Base-by-base conservation (phyloP, 164 flowering plant species). In the Platanus orientalis region DNA sequence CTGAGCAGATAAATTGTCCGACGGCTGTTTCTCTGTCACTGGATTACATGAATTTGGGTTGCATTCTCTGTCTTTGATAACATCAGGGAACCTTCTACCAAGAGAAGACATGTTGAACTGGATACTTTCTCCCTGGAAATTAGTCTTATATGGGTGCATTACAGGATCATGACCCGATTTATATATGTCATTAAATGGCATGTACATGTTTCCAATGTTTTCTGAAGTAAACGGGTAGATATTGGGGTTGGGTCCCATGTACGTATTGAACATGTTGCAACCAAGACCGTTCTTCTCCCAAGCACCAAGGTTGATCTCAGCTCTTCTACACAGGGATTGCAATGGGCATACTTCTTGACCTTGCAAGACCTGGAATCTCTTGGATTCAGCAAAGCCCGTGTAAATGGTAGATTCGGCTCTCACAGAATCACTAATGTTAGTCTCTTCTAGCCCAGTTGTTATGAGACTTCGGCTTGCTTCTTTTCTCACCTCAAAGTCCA, bases 351-450 rank as follows among this genome's bases (percentile, higher is more conserved):
- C 83, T 92, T 89, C 96, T 92, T 92, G 98, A 92, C 98, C 98
- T 89, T 92, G 96, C 96, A 87, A 87, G 95, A 92, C 98, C 87
- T 88, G 90, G 78, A 83, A 86, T 73, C 83, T 75, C 60, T 72
- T 51, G 5, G 90, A 77, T 75, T 85, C 92, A 81, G 54, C 63
- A 73, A 83, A 80, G 81, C 88, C 91, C 62, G 84, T 66, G 80
- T 73, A 83, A 63, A 75, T 65, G 36, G 79, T 44, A 25, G 85
- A 70, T 26, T 58, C 82, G 54, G 70, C 71, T 44, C 66, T 74
- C 50, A 68, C 36, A 64, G 70, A 69, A 50, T 78, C 80, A 19
- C 53, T 63, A 34, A 69, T 21, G 47, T 45, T 71, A 23, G 58
- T 54, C 62, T 71, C 79, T 26, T 54, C 56, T 25, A 66, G 34